Evolutionary conservation across 23 red algal species (phyloP).

Genomic region (Chondrus crispus): DNA sequence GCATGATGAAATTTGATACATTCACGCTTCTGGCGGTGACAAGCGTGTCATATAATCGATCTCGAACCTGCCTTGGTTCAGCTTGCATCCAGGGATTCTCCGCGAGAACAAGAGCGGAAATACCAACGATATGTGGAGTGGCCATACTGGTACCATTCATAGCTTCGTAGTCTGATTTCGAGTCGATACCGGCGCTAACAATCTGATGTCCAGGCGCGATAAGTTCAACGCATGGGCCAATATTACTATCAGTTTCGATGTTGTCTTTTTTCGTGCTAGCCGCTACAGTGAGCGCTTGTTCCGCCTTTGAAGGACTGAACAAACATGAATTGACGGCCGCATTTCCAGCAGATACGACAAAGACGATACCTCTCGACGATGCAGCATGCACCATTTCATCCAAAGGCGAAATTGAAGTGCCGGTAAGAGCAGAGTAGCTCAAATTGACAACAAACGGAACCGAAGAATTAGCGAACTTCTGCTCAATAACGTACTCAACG

Average conservation of each 20-base stretch:
- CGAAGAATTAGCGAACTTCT: not conserved
- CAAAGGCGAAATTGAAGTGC: constrained; percentile 16
- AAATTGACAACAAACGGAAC: constrained; percentile 53
- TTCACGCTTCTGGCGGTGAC: not conserved
- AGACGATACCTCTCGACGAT: constrained; percentile 16
- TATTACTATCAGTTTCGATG: constrained; percentile 30
- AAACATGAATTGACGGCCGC: constrained; percentile 47
- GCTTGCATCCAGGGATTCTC: constrained; percentile 8
- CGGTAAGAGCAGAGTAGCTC: constrained; percentile 38
- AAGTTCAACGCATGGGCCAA: constrained; percentile 54
- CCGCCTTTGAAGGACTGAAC: constrained; percentile 50
- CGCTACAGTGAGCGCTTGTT: constrained; percentile 29
- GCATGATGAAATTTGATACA: constrained; percentile 32
- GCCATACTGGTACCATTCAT: constrained; percentile 58
- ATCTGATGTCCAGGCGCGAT: constrained; percentile 52
- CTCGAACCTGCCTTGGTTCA: not conserved
- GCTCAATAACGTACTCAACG: constrained; percentile 6
- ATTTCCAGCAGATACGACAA: constrained; percentile 60
- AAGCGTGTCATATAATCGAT: constrained; percentile 12
- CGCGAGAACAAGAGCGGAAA: constrained; percentile 49
- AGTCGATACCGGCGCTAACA: constrained; percentile 37
- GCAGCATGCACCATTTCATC: constrained; percentile 48
- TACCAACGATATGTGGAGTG: constrained; percentile 34
- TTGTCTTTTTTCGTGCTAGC: constrained; percentile 22
- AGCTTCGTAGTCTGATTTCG: not conserved